These are phyloP conservation scores for Phytophthora cryptogea DNA, from an alignment of 352 stramenopile species.

Conservation along the genomic window DNA sequence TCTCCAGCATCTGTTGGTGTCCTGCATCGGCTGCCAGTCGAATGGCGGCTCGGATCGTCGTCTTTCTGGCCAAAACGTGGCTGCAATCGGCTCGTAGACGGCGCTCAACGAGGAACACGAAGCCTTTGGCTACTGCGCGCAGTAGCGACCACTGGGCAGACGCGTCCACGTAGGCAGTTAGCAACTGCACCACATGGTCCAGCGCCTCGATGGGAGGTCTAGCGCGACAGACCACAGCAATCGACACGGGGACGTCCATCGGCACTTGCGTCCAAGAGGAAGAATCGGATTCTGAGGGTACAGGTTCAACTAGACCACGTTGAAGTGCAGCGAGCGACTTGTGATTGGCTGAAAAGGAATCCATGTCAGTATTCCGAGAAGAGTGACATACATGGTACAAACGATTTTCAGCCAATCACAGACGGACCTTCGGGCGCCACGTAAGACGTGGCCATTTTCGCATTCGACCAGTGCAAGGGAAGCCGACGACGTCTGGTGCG, in stretches of 20 bases:
- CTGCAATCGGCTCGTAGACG: constrained; percentile 37
- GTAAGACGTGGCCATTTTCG: constrained; percentile 21
- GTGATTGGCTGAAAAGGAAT: neutral
- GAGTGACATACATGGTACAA: neutral
- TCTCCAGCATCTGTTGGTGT: constrained; percentile 23
- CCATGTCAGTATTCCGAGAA: neutral
- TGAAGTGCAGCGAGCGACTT: constrained; percentile 5
- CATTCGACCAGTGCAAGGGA: constrained; percentile 17
- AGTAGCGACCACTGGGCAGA: constrained; percentile 49
- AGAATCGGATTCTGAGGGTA: constrained; percentile 27
- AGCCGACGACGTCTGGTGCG: constrained; percentile 19
- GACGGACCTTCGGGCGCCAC: constrained; percentile 1
- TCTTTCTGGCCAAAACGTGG: constrained; percentile 8
- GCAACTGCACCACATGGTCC: constrained; percentile 42
- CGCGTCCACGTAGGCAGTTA: constrained; percentile 41
- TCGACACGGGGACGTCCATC: constrained; percentile 17
- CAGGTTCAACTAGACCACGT: constrained; percentile 21
- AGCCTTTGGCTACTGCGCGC: constrained; percentile 37
- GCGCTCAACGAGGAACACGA: constrained; percentile 45
- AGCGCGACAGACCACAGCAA: constrained; percentile 31
- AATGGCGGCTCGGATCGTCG: constrained; percentile 22
- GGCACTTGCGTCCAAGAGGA: neutral
- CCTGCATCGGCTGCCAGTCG: constrained; percentile 43
- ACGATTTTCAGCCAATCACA: no score
- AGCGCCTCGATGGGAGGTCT: constrained; percentile 28